Evolutionary conservation across 2,329 filamentous ascomycete species (phyloP).

Genomic region (Raffaelea albimanens): DNA sequence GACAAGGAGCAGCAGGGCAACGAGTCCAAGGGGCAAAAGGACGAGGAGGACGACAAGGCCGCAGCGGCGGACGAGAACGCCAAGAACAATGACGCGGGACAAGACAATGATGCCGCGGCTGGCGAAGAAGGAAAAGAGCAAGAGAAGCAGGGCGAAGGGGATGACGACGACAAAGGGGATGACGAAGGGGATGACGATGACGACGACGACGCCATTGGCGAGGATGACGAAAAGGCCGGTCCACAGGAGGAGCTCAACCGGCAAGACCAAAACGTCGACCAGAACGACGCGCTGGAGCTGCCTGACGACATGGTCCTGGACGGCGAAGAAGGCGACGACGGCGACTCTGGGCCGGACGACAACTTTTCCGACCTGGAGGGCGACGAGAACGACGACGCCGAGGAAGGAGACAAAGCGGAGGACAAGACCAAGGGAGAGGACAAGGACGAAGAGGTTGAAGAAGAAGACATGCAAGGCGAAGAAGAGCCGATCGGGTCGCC

Average conservation of each 20-base stretch:
- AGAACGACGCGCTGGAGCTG: constrained; percentile 72
- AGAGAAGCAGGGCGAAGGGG: constrained; percentile 38
- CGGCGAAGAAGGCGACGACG: constrained; percentile 60
- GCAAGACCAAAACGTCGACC: constrained; percentile 67
- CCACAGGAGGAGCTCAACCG: constrained; percentile 47
- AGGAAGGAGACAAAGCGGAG: constrained; percentile 73
- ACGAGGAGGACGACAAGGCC: constrained; percentile 53
- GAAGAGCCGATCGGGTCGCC: constrained; percentile 20
- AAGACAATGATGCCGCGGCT: constrained; percentile 43
- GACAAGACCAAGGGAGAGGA: constrained; percentile 81
- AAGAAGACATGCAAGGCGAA: constrained; percentile 27
- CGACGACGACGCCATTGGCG: constrained; percentile 55
- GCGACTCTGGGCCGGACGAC: constrained; percentile 39
- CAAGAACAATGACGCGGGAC: constrained; percentile 55
- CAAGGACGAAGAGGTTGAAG: constrained; percentile 47
- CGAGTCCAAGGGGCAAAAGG: constrained; percentile 59
- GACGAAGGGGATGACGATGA: constrained; percentile 34
- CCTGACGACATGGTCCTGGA: constrained; percentile 87
- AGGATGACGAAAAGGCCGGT: constrained; percentile 47
- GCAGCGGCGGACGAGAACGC: constrained; percentile 47
- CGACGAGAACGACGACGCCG: constrained; percentile 55
- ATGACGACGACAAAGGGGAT: constrained; percentile 24
- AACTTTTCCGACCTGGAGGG: constrained; percentile 38
- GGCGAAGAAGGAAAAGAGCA: constrained; percentile 48
- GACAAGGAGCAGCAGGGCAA: constrained; percentile 76